Percentiles rank a stretch among this genome's conserved stretches.
Conservation (phyloP, 495 filamentous ascomycete species). For the Tuber aestivum region DNA sequence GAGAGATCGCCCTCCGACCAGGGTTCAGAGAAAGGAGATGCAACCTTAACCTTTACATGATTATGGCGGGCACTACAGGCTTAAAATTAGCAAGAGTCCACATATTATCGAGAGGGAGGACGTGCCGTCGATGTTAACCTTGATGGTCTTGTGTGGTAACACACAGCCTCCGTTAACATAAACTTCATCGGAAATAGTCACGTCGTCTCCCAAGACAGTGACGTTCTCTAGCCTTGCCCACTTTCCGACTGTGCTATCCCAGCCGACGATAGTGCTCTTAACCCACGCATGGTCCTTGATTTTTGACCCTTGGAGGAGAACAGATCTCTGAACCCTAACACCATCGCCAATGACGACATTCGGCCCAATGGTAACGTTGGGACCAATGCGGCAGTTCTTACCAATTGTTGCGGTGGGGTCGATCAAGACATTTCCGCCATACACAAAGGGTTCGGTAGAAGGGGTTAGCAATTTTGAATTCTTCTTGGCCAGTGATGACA, state of each 20-base stretch:
- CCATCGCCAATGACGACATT: constrained; percentile 93
- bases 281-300: constrained; percentile 99
- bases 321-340: constrained; percentile 88
- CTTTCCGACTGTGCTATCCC: constrained; percentile 92
- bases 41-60: neutral
- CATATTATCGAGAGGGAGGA: constrained; percentile 8
- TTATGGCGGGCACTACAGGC: neutral
- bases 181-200: constrained; percentile 97
- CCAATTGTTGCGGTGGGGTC: constrained; percentile 94
- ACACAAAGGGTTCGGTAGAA: constrained; percentile 69
- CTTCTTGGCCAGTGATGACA: constrained; percentile 88
- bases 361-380: constrained; percentile 94
- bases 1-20: neutral
- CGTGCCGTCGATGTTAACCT: constrained; percentile 89
- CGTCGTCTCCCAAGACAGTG: constrained; percentile 92
- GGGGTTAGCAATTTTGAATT: constrained; percentile 78
- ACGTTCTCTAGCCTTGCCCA: constrained; percentile 99
- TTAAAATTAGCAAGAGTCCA: neutral
- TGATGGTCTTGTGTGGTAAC: constrained; percentile 98
- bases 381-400: constrained; percentile 96
- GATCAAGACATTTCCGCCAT: constrained; percentile 95
- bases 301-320: constrained; percentile 79
- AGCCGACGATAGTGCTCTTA: constrained; percentile 98
- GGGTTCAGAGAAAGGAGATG: neutral
- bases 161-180: constrained; percentile 98